Evolutionary conservation across 2,329 filamentous ascomycete genomes (phyloP), one percentile per base, ranked within the genome.

Genomic region (Ascochyta lentis): DNA sequence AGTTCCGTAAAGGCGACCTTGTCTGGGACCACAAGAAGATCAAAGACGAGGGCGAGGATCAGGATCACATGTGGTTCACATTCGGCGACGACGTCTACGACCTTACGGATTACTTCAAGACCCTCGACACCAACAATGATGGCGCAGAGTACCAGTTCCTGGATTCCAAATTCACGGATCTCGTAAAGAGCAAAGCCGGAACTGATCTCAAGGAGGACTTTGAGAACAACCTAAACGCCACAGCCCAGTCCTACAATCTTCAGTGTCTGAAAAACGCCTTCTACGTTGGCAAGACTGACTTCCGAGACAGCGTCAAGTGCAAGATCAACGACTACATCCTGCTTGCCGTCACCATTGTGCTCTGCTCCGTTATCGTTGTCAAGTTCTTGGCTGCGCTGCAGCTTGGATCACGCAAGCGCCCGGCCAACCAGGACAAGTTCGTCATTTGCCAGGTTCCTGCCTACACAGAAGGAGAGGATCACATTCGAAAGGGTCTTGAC

Each of bases 401-500:
- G 70, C 91, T 99, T 58, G 93, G 94, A 41, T 92, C 92, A 5
- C 97, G 97, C 80, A 86, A 91, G 56, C 88, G 91, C 16, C 95
- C 95, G 3, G 84, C 90, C 6, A 90, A 92, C 34, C 95, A 98
- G 76, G 95, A 99, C 77, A 99, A 98, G 74, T 99, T 99, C 68
- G 93, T 99, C 67, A 98, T 99, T 64, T 98, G 95, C 77, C 92
- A 97, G 76, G 92, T 99, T 29, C 95, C 95, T 9, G 95, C 95
- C 5, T 99, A 99, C 72, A 99, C 95, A 0, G 95, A 99, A 80
- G 95, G 92, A 67, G 95, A 99, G 81, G 95, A 99, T 68, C 94
- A 93, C 4, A 81, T 99, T 8, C 85, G 95, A 51, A 96, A 96
- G 72, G 94, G 92, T 48, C 83, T 99, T 2, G 95, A 99, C 74